These are phyloP conservation scores for Didymella lethalis DNA, from an alignment of 2,329 filamentous ascomycete species.

Conservation along the genomic window DNA sequence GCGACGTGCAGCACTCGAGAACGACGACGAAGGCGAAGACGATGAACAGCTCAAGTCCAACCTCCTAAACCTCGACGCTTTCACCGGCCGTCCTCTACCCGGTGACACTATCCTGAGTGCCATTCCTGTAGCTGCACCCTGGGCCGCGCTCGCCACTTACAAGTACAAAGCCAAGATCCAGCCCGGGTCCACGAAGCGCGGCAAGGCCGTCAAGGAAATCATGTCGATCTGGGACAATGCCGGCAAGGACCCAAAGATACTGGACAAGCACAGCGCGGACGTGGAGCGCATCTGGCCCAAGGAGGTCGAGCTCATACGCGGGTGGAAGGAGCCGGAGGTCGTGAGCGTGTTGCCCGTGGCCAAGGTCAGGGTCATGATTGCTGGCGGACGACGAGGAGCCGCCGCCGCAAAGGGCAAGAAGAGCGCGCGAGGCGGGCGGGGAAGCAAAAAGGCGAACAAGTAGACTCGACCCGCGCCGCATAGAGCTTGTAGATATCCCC, in stretches of 20 bases:
- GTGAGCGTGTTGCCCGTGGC: constrained; percentile 81
- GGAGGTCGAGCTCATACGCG: constrained; percentile 85
- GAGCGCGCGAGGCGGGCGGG: constrained; percentile 41
- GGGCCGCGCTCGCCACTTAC: constrained; percentile 70
- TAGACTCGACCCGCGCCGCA: not conserved
- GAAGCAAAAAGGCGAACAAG: constrained; percentile 36
- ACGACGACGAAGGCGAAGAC: constrained; percentile 64
- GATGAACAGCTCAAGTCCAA: constrained; percentile 59
- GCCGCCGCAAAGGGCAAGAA: constrained; percentile 42
- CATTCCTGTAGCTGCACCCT: constrained; percentile 69
- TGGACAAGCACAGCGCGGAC: constrained; percentile 58
- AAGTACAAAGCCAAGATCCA: constrained; percentile 98
- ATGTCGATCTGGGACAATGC: constrained; percentile 80
- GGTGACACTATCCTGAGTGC: constrained; percentile 82
- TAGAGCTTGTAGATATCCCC: too few species aligned
- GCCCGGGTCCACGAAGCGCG: constrained; percentile 88
- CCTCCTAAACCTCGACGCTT: constrained; percentile 64
- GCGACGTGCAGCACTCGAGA: constrained; percentile 57
- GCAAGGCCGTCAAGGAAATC: constrained; percentile 91
- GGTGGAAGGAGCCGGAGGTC: constrained; percentile 81
- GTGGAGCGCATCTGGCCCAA: constrained; percentile 82
- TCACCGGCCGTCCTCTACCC: constrained; percentile 78
- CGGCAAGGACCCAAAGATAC: constrained; percentile 58
- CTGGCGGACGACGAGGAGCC: constrained; percentile 46
- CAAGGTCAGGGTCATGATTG: constrained; percentile 81